Percentiles rank a stretch among this genome's conserved stretches.
Evolutionary conservation across 2,329 filamentous ascomycete genomes (phyloP).

Genomic region (Myriosclerotinia scirpicola): DNA sequence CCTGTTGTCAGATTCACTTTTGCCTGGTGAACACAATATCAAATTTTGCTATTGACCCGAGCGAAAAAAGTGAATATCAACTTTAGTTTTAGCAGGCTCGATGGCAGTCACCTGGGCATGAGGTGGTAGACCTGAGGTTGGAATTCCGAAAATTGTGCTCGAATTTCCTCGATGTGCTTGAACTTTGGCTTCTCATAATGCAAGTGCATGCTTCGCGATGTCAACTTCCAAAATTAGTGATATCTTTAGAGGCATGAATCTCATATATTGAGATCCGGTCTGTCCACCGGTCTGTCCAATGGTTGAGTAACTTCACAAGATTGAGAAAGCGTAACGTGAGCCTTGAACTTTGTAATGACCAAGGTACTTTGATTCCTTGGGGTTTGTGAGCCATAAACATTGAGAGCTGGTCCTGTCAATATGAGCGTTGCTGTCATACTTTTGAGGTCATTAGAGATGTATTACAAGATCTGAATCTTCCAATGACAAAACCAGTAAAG

Average conservation of each 20-base stretch:
- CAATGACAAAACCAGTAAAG: background rate
- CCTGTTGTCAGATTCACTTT: conserved; percentile 6
- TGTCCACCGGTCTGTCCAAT: background rate
- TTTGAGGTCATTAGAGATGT: background rate
- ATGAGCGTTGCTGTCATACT: background rate
- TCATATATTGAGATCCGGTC: background rate
- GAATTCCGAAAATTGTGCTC: background rate
- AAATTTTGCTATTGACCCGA: background rate
- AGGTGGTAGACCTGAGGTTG: background rate
- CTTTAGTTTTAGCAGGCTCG: background rate
- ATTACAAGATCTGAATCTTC: too few relatives aligned
- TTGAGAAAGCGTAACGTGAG: background rate
- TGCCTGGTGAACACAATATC: background rate
- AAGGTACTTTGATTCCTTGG: background rate
- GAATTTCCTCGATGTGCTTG: background rate
- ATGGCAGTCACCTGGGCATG: background rate
- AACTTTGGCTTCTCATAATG: background rate
- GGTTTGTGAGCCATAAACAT: background rate
- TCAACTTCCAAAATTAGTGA: background rate
- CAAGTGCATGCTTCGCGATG: background rate
- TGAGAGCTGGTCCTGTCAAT: background rate
- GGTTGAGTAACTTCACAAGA: too few relatives aligned
- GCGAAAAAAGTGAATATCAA: background rate
- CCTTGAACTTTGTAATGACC: background rate
- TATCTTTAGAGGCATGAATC: background rate